phyloP scores from a whole-genome alignment of 352 stramenopile species.

The Thalassiosira hispida region DNA sequence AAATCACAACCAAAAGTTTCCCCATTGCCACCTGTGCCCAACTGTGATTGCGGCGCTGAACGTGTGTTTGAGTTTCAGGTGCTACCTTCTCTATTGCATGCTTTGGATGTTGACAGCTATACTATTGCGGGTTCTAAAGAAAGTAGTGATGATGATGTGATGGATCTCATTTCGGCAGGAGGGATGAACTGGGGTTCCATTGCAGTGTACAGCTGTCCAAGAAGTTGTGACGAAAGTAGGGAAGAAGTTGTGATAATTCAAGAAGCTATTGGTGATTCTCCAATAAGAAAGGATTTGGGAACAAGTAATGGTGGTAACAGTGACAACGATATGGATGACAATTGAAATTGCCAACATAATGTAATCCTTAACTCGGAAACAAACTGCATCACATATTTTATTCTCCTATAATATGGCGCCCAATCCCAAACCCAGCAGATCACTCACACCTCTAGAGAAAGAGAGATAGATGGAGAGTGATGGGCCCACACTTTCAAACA shows the following conservation, averaged over 20 bases:
- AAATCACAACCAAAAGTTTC: constrained; percentile 20
- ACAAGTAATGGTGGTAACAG: constrained; percentile 13
- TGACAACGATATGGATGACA: constrained; percentile 2
- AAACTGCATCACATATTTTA: too few relatives aligned
- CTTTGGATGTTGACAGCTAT: constrained; percentile 67
- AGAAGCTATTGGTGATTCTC: constrained; percentile 56
- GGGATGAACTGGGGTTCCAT: constrained; percentile 81
- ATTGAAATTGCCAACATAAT: too few relatives aligned
- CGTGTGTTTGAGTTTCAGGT: constrained; percentile 76
- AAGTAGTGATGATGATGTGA: constrained; percentile 22
- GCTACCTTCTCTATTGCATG: constrained; percentile 67
- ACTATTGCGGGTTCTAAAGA: not conserved
- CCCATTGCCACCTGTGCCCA: constrained; percentile 32
- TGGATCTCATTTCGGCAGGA: constrained; percentile 43
- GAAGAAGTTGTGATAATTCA: constrained; percentile 73
- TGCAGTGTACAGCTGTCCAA: constrained; percentile 69
- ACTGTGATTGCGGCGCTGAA: constrained; percentile 51
- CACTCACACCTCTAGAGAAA: too few relatives aligned
- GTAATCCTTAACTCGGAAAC: too few relatives aligned
- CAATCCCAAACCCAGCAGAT: too few relatives aligned
- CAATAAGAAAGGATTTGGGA: constrained; percentile 10
- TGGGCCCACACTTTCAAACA: too few relatives aligned
- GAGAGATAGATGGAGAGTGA: too few relatives aligned
- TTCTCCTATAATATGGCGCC: too few relatives aligned
- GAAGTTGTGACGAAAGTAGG: constrained; percentile 47